phyloP scores from a whole-genome alignment of 148 eudicot species.

The Linanthus parryae region DNA sequence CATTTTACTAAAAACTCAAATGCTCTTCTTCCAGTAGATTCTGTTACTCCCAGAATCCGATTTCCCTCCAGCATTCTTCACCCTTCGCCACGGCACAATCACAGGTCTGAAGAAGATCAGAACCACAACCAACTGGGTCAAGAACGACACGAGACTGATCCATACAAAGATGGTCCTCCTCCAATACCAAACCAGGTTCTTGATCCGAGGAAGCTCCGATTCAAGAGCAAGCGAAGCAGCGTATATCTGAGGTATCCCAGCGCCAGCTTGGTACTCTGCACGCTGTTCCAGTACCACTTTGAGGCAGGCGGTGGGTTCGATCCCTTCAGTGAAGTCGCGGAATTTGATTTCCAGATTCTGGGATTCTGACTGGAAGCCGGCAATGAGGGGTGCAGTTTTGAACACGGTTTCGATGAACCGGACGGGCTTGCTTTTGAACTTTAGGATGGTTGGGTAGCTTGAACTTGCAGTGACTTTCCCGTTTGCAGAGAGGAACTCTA shows the following conservation, averaged over 20 bases:
- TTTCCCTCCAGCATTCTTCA: too few relatives aligned
- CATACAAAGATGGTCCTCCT: constrained; percentile 33
- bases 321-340: constrained; percentile 21
- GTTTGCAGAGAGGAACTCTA: constrained; percentile 25
- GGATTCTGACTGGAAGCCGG: constrained; percentile 30
- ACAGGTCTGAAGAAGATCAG: constrained; percentile 22
- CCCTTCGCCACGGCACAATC: constrained; percentile 11
- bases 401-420: constrained; percentile 18
- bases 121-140: constrained; percentile 16
- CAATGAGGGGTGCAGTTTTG: constrained; percentile 23
- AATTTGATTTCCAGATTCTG: constrained; percentile 20
- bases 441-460: constrained; percentile 34
- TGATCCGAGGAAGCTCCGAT: constrained; percentile 28
- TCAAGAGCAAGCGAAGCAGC: constrained; percentile 20
- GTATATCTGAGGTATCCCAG: constrained; percentile 38
- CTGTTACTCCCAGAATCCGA: too few relatives aligned
- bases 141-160: constrained; percentile 21
- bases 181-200: constrained; percentile 35
- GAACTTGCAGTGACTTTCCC: constrained; percentile 23
- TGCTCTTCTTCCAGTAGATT: too few relatives aligned
- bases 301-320: constrained; percentile 24
- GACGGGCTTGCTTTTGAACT: constrained; percentile 25
- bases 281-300: constrained; percentile 37
- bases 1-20: too few relatives aligned
- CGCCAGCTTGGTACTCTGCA: constrained; percentile 27